Evolutionary conservation across 345 rosid species (phyloP).

Genomic region (Eucalyptus curtisii): DNA sequence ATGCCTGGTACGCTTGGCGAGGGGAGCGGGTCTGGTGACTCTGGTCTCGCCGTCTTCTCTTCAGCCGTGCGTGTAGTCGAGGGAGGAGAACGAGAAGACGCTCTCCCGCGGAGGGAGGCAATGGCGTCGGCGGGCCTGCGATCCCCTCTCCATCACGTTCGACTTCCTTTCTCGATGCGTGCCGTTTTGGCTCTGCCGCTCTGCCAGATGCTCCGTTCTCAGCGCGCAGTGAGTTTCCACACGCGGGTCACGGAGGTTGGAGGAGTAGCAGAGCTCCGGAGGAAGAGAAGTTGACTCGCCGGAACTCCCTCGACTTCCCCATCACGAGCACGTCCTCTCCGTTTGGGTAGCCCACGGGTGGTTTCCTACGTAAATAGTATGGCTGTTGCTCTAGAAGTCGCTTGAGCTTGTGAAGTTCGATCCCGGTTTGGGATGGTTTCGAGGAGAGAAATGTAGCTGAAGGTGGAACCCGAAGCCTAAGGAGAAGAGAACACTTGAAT

Average conservation of each 20-base stretch:
- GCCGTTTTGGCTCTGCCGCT: not conserved
- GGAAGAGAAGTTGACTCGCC: slow-evolving; percentile 60
- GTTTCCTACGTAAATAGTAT: not conserved
- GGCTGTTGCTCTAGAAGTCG: not conserved
- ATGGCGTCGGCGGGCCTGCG: not conserved
- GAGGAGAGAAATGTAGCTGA: not conserved
- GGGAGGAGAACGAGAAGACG: not conserved
- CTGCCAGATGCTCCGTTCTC: not conserved
- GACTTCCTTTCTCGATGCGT: not conserved
- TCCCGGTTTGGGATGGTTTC: not conserved
- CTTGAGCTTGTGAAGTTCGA: not conserved
- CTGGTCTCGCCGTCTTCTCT: not conserved
- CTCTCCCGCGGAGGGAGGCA: not conserved
- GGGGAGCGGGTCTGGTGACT: not conserved
- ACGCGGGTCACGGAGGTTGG: not conserved
- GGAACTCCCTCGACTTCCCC: slow-evolving; percentile 63
- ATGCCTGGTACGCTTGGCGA: not conserved
- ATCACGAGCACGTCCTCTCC: slow-evolving; percentile 20
- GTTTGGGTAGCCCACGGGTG: not conserved
- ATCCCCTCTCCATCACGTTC: not conserved
- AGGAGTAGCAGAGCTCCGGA: slow-evolving; percentile 24
- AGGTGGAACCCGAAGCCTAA: not conserved
- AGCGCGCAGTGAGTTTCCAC: not conserved
- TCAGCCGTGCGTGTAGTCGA: not conserved
- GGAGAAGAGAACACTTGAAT: not conserved